Base-by-base conservation (phyloP, 2,329 filamentous ascomycete species). In the Trichoderma asperellum region DNA sequence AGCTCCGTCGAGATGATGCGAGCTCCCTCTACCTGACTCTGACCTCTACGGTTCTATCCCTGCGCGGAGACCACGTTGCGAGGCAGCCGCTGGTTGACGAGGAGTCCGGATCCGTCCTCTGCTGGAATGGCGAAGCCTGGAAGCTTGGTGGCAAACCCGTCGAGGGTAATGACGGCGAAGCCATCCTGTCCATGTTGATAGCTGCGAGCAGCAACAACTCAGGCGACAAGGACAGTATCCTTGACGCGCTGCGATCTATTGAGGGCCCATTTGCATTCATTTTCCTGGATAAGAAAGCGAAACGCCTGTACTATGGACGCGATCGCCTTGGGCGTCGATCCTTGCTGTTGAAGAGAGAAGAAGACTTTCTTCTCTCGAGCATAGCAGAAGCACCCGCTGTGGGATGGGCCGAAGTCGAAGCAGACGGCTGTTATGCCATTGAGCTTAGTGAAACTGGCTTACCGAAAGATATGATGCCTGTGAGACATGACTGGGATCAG, bases 121-220 rank as follows among this genome's bases (percentile, higher is more conserved):
- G 95, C 84, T 99, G 96, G 96, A 99, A 99, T 76, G 96, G 96
- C 55, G 96, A 99, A 78, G 95, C 94, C 1, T 99, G 96, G 96
- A 90, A 87, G 69, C 85, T 97, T 61, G 81, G 80, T 10, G 85
- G 84, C 40, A 74, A 85, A 11, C 75, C 78, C 1, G 83, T 97
- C n/a, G 70, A 76, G 6, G 92, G 89, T 69, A 97, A 97, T 76
- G 96, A 99, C 79, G 92, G 92, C 3, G 85, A 91, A 74, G 81
- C 83, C 7, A 83, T 98, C 21, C 89, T 95, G 75, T 76, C 83
- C 40, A 76, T 87, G 47, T 83, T 97, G 59, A 75, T 85, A 24
- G 75, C 81, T 69, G 83, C 85, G 74, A 77, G 77, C 73, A 62
- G 71, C 73, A 40, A 71, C 73, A 37, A 70, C 70, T 7, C 70